Conservation (phyloP, 176 grass and related monocot species). For the Carex cristatella region DNA sequence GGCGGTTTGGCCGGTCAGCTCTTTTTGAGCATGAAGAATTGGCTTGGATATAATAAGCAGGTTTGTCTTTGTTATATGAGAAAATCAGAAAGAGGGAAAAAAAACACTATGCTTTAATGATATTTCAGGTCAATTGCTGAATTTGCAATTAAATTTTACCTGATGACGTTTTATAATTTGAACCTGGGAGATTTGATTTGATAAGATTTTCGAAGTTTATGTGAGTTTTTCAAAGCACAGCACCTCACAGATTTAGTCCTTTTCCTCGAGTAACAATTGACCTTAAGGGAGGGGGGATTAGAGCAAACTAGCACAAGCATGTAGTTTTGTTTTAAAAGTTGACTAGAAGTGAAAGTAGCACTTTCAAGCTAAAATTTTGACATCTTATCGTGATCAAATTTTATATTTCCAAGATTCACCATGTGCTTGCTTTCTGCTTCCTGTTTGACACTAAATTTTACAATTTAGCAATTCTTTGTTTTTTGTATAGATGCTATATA, state of each 20-base stretch:
- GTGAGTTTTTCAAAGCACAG: not conserved
- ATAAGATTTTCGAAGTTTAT: not conserved
- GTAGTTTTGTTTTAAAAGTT: not conserved
- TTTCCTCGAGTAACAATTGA: not conserved
- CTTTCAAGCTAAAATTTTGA: not conserved
- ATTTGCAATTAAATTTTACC: not conserved
- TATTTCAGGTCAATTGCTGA: not conserved
- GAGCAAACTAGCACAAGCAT: not conserved
- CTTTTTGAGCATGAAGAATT: slow-evolving; percentile 68
- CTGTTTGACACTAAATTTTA: not conserved
- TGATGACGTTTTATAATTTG: not conserved
- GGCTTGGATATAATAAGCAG: slow-evolving; percentile 84
- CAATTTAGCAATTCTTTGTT: not conserved
- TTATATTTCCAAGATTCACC: not conserved
- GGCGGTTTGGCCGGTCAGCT: slow-evolving; percentile 97
- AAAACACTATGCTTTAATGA: not conserved
- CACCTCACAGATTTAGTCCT: not conserved
- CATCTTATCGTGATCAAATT: not conserved
- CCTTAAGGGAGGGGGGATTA: not conserved
- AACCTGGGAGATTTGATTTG: not conserved
- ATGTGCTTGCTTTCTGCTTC: not conserved
- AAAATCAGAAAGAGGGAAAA: slow-evolving; percentile 17
- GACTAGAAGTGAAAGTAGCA: slow-evolving; percentile 2
- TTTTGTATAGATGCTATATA: not conserved
- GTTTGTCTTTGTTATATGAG: slow-evolving; percentile 31